Conservation (phyloP, 139 green algal species). For the Marvania coccoides region DNA sequence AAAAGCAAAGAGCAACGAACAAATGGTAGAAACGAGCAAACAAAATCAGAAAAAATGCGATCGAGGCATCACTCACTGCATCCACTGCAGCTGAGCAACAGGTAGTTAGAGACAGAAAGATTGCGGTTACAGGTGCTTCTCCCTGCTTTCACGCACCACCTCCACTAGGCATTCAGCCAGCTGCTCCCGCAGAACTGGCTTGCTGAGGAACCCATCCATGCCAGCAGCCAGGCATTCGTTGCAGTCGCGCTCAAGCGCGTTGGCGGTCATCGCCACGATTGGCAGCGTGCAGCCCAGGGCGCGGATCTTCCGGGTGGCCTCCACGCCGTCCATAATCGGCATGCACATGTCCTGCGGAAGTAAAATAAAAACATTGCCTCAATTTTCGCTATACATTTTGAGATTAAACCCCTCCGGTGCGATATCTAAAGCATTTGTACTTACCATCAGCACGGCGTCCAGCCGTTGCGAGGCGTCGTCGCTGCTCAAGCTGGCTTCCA, state of each 20-base stretch:
- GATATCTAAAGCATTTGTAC: no score
- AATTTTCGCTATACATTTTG: conserved; percentile 4
- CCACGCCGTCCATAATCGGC: conserved; percentile 83
- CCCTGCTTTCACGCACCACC: neutral
- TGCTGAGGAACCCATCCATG: conserved; percentile 87
- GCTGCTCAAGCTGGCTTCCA: conserved; percentile 7
- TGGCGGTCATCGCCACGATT: conserved; percentile 89
- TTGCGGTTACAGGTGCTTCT: no score
- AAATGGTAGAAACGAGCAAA: neutral
- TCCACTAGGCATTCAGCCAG: conserved; percentile 41
- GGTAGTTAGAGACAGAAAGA: no score
- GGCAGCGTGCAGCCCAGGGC: conserved; percentile 41
- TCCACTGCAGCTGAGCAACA: no score
- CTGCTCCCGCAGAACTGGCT: conserved; percentile 68
- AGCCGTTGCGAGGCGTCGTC: conserved; percentile 1
- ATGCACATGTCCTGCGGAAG: conserved; percentile 89
- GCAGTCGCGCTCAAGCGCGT: conserved; percentile 66
- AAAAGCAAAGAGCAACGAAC: neutral
- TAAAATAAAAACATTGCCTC: no score
- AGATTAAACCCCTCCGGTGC: no score
- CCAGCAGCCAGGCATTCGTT: conserved; percentile 68
- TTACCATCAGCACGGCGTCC: conserved; percentile 21
- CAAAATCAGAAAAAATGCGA: neutral
- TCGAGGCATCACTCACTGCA: no score
- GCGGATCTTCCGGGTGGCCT: conserved; percentile 62